Base-by-base conservation (phyloP, 164 flowering plant species). In the Vitis riparia region DNA sequence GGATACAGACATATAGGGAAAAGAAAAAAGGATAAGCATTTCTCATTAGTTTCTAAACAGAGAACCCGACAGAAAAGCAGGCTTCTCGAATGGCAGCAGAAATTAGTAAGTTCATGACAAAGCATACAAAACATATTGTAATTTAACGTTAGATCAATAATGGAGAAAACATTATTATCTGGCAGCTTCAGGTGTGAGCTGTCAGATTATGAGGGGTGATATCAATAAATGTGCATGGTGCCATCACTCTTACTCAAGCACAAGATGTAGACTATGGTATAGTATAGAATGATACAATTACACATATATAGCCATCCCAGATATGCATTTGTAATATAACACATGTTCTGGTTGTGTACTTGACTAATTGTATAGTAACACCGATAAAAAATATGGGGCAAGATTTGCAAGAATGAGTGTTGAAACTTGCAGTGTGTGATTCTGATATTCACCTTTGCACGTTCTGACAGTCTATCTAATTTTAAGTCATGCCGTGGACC, bases 381-480 rank as follows among this genome's bases (percentile, higher is more conserved):
- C n/a, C 8, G 8, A 51, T 19, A 15, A 53, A 23, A 59, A 50
- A 51, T 51, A 59, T 15, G 44, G 44, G 7, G 7, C 44, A 37
- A 37, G 44, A 37, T 23, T 23, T 23, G 27, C 27, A 23, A 23
- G 27, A 23, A 23, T 37, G 7, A 13, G 62, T 16, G 50, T 7
- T 13, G 15, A 49, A 60, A 53, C 49, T 9, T 53, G 55, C 17
- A 55, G n/a, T 53, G 17, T 15, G 10, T n/a, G n/a, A 69, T 8
- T 55, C 27, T 37, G 13, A 32, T 14, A 70, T 27, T 68, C 70
- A 92, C 97, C 97, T 87, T 89, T 73, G 91, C 91, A 70, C 77
- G 84, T 68, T 92, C 94, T 49, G 93, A 82, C 57, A 91, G 72
- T 76, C 87, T 84, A 73, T 94, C 97, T 75, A 94, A 76, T 66